Conservation (phyloP, 176 grass and related monocot genomes). For the Stipa capillata region DNA sequence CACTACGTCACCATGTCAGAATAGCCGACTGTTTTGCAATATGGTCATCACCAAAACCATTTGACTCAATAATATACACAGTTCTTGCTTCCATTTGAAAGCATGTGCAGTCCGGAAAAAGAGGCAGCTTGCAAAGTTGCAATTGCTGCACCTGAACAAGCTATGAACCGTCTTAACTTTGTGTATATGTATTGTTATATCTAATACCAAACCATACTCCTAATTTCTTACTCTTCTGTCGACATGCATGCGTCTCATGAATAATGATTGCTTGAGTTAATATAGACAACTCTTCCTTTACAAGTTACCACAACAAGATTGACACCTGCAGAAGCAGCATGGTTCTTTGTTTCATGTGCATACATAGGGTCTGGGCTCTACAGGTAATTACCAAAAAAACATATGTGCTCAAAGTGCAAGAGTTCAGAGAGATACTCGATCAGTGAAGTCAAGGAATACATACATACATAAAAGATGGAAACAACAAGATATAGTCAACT, state of each 20-base stretch:
- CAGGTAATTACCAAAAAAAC: not conserved
- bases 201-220: not conserved
- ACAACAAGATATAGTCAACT: conserved; percentile 8
- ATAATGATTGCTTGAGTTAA: not conserved
- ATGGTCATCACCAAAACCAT: not conserved
- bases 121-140: not conserved
- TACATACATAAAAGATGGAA: not conserved
- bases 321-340: not conserved
- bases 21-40: not conserved
- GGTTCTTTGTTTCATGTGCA: not conserved
- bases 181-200: not conserved
- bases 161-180: not conserved
- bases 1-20: not conserved
- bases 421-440: not conserved
- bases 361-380: not conserved
- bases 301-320: not conserved
- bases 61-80: not conserved
- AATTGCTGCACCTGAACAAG: not conserved
- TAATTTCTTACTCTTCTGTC: not conserved
- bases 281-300: not conserved
- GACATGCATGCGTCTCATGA: not conserved
- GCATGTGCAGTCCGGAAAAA: not conserved
- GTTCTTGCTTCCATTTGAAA: not conserved
- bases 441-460: not conserved
- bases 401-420: not conserved